Evolutionary conservation across 2,329 filamentous ascomycete genomes (phyloP).

Genomic region (Neopestalotiopsis sp.): DNA sequence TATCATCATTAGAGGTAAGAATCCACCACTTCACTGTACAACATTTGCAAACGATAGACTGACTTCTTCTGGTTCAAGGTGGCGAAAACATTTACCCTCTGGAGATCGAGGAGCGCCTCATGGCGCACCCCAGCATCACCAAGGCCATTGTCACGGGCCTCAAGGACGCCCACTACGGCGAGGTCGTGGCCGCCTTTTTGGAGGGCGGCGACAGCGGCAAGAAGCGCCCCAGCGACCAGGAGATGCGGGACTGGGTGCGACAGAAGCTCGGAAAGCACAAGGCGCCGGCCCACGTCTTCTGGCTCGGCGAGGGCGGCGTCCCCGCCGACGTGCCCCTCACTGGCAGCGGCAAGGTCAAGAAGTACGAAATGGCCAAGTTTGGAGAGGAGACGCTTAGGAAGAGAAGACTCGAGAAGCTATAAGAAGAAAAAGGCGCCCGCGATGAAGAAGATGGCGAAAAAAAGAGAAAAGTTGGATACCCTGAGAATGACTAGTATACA

Average conservation of each 20-base stretch:
- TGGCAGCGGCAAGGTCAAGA: constrained; percentile 75
- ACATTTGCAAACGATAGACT: neutral
- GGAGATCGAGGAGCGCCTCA: constrained; percentile 76
- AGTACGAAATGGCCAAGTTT: constrained; percentile 65
- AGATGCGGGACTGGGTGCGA: constrained; percentile 67
- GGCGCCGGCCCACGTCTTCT: constrained; percentile 76
- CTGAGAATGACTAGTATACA: neutral
- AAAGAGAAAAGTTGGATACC: neutral
- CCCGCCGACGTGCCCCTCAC: constrained; percentile 64
- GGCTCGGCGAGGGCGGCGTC: constrained; percentile 68
- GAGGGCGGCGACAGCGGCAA: constrained; percentile 37
- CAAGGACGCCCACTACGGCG: constrained; percentile 73
- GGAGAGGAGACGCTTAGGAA: constrained; percentile 60
- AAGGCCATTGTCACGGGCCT: constrained; percentile 74
- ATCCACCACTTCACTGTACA: neutral
- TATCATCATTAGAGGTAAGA: constrained; percentile 74
- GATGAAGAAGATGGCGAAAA: neutral
- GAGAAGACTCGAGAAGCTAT: constrained; percentile 52
- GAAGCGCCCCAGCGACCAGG: constrained; percentile 50
- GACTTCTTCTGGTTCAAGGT: constrained; percentile 41
- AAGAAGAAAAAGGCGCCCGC: constrained; percentile 15
- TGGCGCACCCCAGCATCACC: constrained; percentile 64
- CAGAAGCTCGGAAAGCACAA: constrained; percentile 69
- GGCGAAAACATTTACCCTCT: constrained; percentile 78
- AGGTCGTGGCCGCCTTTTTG: constrained; percentile 73